These are phyloP conservation scores for Vitis rupestris DNA, from an alignment of 164 flowering plant species.

Conservation along the genomic window DNA sequence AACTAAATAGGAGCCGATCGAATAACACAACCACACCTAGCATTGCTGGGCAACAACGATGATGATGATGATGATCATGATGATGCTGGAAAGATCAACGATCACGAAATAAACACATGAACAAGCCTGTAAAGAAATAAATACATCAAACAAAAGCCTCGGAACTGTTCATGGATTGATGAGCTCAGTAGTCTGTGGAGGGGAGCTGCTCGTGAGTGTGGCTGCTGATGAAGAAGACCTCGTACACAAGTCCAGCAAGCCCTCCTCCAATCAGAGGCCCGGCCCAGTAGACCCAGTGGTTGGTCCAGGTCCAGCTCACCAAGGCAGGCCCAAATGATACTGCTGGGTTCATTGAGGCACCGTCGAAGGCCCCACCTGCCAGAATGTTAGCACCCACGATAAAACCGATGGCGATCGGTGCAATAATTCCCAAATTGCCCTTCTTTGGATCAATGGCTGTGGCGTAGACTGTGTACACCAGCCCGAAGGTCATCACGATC, in stretches of 20 bases:
- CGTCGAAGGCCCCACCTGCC: conserved; percentile 76
- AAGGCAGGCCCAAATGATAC: conserved; percentile 76
- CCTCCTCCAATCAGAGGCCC: conserved; percentile 81
- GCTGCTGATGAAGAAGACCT: conserved; percentile 42
- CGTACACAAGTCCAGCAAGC: conserved; percentile 62
- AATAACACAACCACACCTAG: no score
- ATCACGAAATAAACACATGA: conserved; percentile 1
- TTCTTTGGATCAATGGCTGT: conserved; percentile 77
- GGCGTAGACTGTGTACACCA: conserved; percentile 84
- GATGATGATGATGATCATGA: no score
- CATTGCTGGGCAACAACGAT: no score
- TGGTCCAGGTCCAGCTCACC: conserved; percentile 68
- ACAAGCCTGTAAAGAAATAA: conserved; percentile 1
- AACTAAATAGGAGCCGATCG: no score
- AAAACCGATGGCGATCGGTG: conserved; percentile 80
- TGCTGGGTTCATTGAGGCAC: conserved; percentile 91
- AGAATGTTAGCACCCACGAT: conserved; percentile 79
- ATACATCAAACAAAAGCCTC: background rate
- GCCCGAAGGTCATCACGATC: conserved; percentile 81
- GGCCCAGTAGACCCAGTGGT: conserved; percentile 87
- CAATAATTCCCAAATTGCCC: conserved; percentile 60
- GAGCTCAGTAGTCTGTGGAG: conserved; percentile 26
- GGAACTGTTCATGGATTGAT: background rate
- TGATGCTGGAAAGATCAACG: conserved; percentile 1
- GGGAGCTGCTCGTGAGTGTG: conserved; percentile 44